These are phyloP conservation scores for Sporobolomyces roseus DNA, from an alignment of 768 basidiomycete genomes.

Conservation along the genomic window DNA sequence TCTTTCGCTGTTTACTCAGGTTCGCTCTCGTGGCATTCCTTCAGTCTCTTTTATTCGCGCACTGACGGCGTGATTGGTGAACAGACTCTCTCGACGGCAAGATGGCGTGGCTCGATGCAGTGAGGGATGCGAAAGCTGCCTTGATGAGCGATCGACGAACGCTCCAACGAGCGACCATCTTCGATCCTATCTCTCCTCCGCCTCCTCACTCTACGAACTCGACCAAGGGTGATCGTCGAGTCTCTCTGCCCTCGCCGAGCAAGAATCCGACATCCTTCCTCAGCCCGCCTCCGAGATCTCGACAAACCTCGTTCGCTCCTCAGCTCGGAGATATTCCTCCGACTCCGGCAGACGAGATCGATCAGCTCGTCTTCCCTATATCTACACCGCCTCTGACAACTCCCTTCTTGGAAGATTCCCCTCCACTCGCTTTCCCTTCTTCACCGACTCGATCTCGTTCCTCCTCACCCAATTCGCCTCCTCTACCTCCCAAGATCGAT, in stretches of 20 bases:
- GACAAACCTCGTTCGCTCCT: conserved; percentile 2
- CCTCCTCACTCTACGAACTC: not conserved
- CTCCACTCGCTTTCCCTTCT: not conserved
- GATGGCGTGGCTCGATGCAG: conserved; percentile 44
- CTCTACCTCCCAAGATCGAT: not conserved
- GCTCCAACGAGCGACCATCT: conserved; percentile 40
- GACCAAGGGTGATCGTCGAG: not conserved
- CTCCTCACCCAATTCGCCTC: not conserved
- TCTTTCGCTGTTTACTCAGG: conserved; percentile 45
- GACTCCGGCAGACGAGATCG: conserved; percentile 11
- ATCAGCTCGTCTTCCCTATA: not conserved
- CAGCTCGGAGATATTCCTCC: conserved; percentile 13
- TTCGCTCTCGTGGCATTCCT: conserved; percentile 16
- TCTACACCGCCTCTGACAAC: not conserved
- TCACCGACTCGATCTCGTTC: not conserved
- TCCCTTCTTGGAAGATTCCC: not conserved
- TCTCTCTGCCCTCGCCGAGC: conserved; percentile 4
- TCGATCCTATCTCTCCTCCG: not conserved
- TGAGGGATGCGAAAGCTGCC: conserved; percentile 44
- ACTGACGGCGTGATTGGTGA: not conserved
- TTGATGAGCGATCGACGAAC: conserved; percentile 44
- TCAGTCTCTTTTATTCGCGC: not conserved
- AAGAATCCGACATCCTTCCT: not conserved
- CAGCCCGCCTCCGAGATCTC: not conserved
- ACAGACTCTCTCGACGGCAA: conserved; percentile 38